These are phyloP conservation scores for Cenchrus fungigraminus DNA, from an alignment of 176 grass and related monocot genomes.

Conservation along the genomic window DNA sequence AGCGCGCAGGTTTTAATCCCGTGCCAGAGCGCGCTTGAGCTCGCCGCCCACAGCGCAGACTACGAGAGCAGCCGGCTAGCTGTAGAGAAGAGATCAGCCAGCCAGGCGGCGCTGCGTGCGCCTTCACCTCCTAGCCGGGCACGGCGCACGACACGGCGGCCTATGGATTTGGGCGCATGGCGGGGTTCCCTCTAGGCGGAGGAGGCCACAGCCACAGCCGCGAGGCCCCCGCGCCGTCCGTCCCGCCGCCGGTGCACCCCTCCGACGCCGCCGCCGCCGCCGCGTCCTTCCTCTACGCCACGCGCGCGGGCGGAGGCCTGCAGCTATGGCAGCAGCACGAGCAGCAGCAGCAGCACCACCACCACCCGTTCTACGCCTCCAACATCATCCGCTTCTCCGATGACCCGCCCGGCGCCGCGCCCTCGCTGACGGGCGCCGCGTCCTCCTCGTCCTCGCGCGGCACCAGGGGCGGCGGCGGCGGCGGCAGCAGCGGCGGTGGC, in stretches of 20 bases:
- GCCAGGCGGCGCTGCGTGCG: no score
- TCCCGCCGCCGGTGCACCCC: slow-evolving; percentile 56
- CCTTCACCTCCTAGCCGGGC: slow-evolving; percentile 10
- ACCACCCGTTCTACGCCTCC: slow-evolving; percentile 56
- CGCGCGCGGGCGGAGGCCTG: slow-evolving; percentile 55
- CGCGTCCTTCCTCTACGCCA: slow-evolving; percentile 59
- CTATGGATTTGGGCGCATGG: slow-evolving; percentile 83
- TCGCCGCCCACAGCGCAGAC: slow-evolving; percentile 21
- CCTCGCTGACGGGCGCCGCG: slow-evolving; percentile 37
- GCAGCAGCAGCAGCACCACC: slow-evolving; percentile 51
- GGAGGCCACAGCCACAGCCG: slow-evolving; percentile 47
- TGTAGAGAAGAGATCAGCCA: not conserved
- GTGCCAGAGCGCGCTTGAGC: slow-evolving; percentile 26
- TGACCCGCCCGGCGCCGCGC: slow-evolving; percentile 43
- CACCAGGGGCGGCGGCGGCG: not conserved
- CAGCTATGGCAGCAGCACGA: slow-evolving; percentile 87
- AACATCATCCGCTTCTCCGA: slow-evolving; percentile 82
- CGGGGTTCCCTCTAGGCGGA: slow-evolving; percentile 93
- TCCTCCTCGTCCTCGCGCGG: slow-evolving; percentile 44
- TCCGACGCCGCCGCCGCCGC: slow-evolving; percentile 43
- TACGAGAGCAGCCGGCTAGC: not conserved
- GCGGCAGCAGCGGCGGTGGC: not conserved
- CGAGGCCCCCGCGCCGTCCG: slow-evolving; percentile 32
- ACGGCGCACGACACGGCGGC: slow-evolving; percentile 41
- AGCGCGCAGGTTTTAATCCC: slow-evolving; percentile 24